Evolutionary conservation across 768 basidiomycete species (phyloP).

Genomic region (Cystofilobasidium bisporidii): DNA sequence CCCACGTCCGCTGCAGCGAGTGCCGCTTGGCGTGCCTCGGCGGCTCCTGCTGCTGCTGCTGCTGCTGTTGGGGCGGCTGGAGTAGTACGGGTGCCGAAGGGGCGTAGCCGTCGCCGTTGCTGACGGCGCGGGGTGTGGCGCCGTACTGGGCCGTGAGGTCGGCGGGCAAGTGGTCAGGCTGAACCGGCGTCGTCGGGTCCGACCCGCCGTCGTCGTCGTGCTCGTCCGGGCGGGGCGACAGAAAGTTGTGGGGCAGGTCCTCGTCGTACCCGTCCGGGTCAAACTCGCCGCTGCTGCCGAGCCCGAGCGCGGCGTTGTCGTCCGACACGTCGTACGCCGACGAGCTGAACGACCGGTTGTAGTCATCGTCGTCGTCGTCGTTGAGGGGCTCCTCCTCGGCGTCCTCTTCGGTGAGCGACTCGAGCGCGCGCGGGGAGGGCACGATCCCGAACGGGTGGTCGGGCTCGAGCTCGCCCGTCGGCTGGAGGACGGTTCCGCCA

Average conservation of each 20-base stretch:
- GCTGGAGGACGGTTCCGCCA: neutral
- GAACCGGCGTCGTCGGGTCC: slow-evolving; percentile 14
- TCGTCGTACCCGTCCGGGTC: slow-evolving; percentile 9
- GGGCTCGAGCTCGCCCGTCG: slow-evolving; percentile 19
- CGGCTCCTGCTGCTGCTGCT: neutral
- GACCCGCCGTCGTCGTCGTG: neutral
- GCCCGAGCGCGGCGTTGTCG: slow-evolving; percentile 25
- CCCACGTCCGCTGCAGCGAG: slow-evolving; percentile 18
- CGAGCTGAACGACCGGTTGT: slow-evolving; percentile 1
- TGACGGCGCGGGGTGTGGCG: neutral
- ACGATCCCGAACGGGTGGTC: slow-evolving; percentile 23
- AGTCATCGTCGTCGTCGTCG: neutral
- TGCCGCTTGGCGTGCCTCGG: slow-evolving; percentile 1
- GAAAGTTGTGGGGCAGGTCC: slow-evolving; percentile 8
- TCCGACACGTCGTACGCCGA: slow-evolving; percentile 16
- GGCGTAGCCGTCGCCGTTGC: neutral
- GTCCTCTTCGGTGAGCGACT: slow-evolving; percentile 23
- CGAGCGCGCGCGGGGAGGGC: slow-evolving; percentile 17
- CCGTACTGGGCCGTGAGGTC: neutral
- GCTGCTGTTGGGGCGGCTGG: neutral
- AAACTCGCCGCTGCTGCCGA: slow-evolving; percentile 11
- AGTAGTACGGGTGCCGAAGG: neutral
- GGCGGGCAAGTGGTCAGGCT: neutral
- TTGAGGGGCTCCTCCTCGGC: slow-evolving; percentile 13
- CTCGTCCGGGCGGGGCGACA: slow-evolving; percentile 4